A percentile compares a stretch with the other conserved stretches of the same genome.
These are phyloP conservation scores for Cylindrodendrum hubeiense DNA, from an alignment of 2,329 filamentous ascomycete species.

Conservation along the genomic window DNA sequence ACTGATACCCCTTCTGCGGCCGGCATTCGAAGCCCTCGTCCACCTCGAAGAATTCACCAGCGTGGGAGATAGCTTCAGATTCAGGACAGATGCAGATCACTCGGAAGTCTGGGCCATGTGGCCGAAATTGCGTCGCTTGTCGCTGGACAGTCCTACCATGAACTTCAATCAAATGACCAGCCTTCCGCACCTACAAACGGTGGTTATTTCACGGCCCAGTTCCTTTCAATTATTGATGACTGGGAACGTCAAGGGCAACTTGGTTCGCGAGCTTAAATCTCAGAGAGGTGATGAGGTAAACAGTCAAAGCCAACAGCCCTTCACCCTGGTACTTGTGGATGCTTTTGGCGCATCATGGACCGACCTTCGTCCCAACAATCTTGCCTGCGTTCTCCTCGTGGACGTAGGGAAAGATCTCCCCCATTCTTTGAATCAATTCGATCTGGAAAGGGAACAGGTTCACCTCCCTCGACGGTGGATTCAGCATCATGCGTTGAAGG, in stretches of 20 bases:
- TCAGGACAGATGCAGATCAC: neutral
- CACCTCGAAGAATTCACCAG: constrained; percentile 23
- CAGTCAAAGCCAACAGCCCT: neutral
- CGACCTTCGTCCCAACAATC: constrained; percentile 3
- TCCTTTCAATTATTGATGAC: constrained; percentile 3
- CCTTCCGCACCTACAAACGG: constrained; percentile 1
- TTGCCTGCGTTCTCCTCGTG: constrained; percentile 11
- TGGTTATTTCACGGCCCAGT: constrained; percentile 1
- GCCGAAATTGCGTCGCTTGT: constrained; percentile 13
- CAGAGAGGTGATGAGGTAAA: neutral
- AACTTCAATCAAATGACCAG: constrained; percentile 4
- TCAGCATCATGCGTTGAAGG: constrained; percentile 9
- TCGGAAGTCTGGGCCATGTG: constrained; percentile 12
- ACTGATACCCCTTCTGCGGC: constrained; percentile 1
- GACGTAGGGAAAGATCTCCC: constrained; percentile 4
- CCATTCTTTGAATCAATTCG: neutral
- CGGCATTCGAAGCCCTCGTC: constrained; percentile 17
- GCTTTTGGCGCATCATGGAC: constrained; percentile 10
- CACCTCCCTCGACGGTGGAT: constrained; percentile 9
- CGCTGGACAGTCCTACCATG: constrained; percentile 4
- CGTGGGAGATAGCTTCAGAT: constrained; percentile 12
- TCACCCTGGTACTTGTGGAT: constrained; percentile 10
- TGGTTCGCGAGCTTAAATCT: neutral
- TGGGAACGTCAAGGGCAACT: constrained; percentile 8
- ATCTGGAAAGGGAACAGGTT: neutral